Base-by-base conservation (phyloP, 2,329 filamentous ascomycete genomes). In the Elsinoe ampelina region DNA sequence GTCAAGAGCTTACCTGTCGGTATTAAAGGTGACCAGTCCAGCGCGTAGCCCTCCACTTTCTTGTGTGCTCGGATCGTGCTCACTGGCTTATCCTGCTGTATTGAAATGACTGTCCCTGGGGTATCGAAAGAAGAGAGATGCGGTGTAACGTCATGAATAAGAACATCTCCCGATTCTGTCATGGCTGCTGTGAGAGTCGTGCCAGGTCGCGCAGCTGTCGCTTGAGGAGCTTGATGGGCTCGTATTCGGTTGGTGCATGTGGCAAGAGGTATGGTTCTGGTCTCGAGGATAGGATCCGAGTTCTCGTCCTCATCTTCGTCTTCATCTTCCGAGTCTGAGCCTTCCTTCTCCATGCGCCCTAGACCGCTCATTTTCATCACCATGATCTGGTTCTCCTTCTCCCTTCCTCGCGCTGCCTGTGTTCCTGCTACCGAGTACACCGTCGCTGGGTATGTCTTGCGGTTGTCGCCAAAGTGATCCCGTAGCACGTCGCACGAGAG, bases 241-340 rank as follows among this genome's bases (percentile, higher is more conserved):
- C 93, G 89, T 71, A 97, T 91, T 61, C 93, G 87, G 78, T 98
- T 98, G 32, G 92, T 95, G 59, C 89, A 95, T 58, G 88, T 89
- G 58, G 77, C 83, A 59, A 96, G 77, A 26, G 91, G 89, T 64
- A 98, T 95, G 50, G 84, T 83, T 74, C 88, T 91, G 69, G 87
- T 91, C 75, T 98, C 93, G 55, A 98, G 83, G 62, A 98, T 93
- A 1, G 93, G 91, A 64, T 98, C 92, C 61, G 86, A 76, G 62
- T 75, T 75, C 62, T 82, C 80, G 60, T 95, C 89, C 61, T 90
- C 86, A 3, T 76, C 75, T 47, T 87, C 82, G 50, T 87, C 86
- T 41, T 88, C 86, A 30, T 83, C 82, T 50, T 81, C 80, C 15
- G 80, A 81, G 35, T 85, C 83, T 13, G 86, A 84, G 45, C 78